Evolutionary conservation across 371 early-diverging fungal species (phyloP).

Genomic region (Neoconidiobolus thromboides): DNA sequence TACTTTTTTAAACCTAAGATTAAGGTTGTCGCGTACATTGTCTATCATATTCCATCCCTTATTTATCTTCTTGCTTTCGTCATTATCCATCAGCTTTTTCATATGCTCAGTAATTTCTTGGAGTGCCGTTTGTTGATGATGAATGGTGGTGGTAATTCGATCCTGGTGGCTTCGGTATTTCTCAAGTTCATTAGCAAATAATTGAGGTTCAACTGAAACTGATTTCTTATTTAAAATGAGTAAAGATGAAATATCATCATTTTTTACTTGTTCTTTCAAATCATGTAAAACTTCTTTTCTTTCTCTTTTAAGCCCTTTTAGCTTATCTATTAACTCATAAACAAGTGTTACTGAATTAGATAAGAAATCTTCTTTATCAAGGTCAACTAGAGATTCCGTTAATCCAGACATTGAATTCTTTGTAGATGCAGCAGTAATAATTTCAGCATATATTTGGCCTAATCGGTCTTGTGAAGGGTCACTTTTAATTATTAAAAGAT

Average conservation of each 20-base stretch:
- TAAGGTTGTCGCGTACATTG: too few relatives aligned
- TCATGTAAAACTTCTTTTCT: conserved; percentile 55
- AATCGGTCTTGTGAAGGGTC: conserved; percentile 35
- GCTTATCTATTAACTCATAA: conserved; percentile 44
- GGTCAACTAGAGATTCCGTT: conserved; percentile 9
- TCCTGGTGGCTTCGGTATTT: conserved; percentile 69
- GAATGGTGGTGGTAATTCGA: conserved; percentile 47
- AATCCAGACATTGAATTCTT: not conserved
- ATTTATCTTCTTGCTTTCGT: too few relatives aligned
- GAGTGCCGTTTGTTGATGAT: conserved; percentile 53
- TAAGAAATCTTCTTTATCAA: conserved; percentile 9
- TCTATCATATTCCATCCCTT: too few relatives aligned
- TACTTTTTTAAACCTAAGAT: too few relatives aligned
- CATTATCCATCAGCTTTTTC: too few relatives aligned
- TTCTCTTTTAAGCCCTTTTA: conserved; percentile 58
- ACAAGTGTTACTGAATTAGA: conserved; percentile 26
- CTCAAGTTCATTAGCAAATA: conserved; percentile 74
- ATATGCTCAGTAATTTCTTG: conserved; percentile 33
- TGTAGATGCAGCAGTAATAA: conserved; percentile 16
- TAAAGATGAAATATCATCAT: conserved; percentile 76
- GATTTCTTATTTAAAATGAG: conserved; percentile 62
- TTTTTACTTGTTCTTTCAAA: conserved; percentile 55
- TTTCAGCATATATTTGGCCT: conserved; percentile 37
- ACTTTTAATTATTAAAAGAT: conserved; percentile 30
- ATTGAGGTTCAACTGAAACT: conserved; percentile 51